phyloP scores from a whole-genome alignment of 1,284 basidiomycete genomes.

The Lentinula novae-zelandiae region DNA sequence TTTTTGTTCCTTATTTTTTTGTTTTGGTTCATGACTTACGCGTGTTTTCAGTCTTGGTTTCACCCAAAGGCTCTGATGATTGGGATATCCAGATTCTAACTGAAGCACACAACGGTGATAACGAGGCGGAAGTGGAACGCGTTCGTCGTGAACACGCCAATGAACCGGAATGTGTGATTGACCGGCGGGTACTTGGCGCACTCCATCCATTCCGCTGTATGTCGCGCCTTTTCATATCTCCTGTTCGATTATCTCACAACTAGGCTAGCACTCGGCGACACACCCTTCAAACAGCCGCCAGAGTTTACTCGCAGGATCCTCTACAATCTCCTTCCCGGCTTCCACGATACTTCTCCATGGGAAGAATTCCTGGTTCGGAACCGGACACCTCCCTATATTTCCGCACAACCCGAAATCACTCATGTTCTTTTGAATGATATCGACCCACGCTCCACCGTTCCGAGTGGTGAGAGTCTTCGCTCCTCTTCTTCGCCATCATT shows the following conservation, averaged over 20 bases:
- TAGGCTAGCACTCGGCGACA: constrained; percentile 58
- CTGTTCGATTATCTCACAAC: constrained; percentile 7
- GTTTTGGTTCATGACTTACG: constrained; percentile 15
- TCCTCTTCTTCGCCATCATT: background rate
- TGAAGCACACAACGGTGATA: constrained; percentile 59
- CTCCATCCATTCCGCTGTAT: constrained; percentile 68
- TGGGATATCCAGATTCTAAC: constrained; percentile 58
- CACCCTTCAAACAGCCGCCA: constrained; percentile 69
- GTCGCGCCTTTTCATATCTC: constrained; percentile 20
- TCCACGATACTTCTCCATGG: constrained; percentile 58
- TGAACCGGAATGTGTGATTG: constrained; percentile 58
- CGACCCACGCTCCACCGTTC: constrained; percentile 15
- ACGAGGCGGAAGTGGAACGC: constrained; percentile 53
- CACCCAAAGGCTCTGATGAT: constrained; percentile 35
- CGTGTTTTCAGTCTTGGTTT: constrained; percentile 43
- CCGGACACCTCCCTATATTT: constrained; percentile 66
- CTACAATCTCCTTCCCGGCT: constrained; percentile 62
- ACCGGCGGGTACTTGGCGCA: constrained; percentile 63
- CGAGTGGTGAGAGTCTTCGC: background rate
- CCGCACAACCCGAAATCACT: constrained; percentile 56
- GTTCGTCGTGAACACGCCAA: constrained; percentile 58
- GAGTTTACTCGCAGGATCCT: constrained; percentile 64
- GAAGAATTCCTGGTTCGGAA: constrained; percentile 62
- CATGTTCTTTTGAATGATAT: constrained; percentile 40
- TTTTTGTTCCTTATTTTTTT: constrained; percentile 13